Conservation (phyloP, 2,329 filamentous ascomycete genomes). For the Trichoderma sp. region DNA sequence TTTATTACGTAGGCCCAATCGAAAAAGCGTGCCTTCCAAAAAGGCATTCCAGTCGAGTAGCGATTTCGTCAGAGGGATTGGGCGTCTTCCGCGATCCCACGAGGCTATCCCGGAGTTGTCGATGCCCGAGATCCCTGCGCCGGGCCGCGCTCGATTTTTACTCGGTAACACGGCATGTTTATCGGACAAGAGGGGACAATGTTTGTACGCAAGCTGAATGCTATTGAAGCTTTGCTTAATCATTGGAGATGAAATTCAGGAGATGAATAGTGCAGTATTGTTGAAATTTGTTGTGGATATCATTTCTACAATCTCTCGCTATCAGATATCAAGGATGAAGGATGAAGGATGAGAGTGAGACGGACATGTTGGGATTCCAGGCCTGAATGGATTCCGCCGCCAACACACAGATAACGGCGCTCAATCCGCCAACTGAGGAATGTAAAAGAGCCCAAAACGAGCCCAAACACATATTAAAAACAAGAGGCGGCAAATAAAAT, state of each 20-base stretch:
- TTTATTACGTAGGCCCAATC: neutral
- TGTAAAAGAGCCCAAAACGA: neutral
- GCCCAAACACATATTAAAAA: neutral
- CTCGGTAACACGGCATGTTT: neutral
- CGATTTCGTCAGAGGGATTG: neutral
- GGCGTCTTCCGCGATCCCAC: neutral
- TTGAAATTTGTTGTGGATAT: too few relatives aligned
- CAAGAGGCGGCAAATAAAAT: neutral
- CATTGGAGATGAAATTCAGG: neutral
- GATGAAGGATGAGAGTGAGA: neutral
- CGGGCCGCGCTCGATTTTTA: neutral
- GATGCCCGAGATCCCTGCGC: neutral
- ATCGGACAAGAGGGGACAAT: neutral
- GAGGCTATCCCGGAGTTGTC: neutral
- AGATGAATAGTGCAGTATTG: neutral
- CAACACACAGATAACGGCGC: neutral
- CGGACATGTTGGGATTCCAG: neutral
- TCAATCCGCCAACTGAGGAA: neutral
- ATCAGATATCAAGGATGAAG: too few relatives aligned
- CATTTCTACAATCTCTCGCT: too few relatives aligned
- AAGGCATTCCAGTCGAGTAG: neutral
- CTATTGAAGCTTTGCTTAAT: neutral
- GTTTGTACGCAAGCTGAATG: neutral
- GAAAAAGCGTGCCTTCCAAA: neutral
- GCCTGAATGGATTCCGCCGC: neutral